Conservation (phyloP, 257 asterid species). For the Lycium barbarum region DNA sequence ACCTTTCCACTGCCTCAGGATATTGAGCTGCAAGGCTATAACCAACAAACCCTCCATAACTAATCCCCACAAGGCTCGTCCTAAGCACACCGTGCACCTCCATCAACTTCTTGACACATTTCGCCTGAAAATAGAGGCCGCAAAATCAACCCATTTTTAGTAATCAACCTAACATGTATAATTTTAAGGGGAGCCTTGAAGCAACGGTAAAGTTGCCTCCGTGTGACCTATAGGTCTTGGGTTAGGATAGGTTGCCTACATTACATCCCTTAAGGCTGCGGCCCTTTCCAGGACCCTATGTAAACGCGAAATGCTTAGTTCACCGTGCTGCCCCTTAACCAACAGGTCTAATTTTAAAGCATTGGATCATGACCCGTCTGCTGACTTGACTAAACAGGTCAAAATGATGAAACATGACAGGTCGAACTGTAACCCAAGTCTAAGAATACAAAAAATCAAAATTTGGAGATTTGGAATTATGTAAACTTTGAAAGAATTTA, state of each 20-base stretch:
- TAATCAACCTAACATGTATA: neutral
- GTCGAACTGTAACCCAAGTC: neutral
- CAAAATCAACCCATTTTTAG: neutral
- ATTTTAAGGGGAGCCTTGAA: no score
- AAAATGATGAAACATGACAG: no score
- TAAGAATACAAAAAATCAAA: neutral
- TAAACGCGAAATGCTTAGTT: no score
- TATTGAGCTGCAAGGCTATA: conserved; percentile 83
- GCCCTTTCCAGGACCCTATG: no score
- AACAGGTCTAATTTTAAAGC: no score
- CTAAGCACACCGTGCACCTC: conserved; percentile 54
- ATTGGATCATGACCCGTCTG: neutral
- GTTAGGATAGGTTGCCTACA: no score
- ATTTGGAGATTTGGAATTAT: neutral
- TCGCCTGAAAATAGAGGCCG: conserved; percentile 61
- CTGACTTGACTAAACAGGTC: neutral
- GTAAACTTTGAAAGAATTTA: neutral
- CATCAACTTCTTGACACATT: conserved; percentile 76
- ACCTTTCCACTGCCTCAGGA: conserved; percentile 69
- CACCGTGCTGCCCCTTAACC: no score
- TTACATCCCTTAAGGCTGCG: no score
- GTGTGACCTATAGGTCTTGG: no score
- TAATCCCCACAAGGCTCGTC: conserved; percentile 78
- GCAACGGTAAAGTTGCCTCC: no score
- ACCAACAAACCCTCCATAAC: conserved; percentile 91